A percentile compares a stretch with the other conserved stretches of the same genome.
Conservation (phyloP, 179 eudicot genomes). For the Spinacia oleracea region DNA sequence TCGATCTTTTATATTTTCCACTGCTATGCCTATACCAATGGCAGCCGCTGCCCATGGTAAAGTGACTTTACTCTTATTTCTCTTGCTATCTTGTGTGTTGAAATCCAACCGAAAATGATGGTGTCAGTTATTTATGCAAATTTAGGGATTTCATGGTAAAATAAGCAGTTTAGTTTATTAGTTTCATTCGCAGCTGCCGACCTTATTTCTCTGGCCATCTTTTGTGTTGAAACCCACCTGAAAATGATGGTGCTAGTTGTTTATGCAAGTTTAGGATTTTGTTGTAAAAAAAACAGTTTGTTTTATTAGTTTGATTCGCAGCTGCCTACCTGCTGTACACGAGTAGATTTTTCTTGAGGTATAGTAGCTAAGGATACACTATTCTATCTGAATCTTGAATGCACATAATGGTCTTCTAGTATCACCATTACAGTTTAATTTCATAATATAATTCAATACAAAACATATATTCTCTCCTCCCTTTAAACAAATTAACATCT, state of each 20-base stretch:
- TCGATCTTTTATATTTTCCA: constrained; percentile 93
- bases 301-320: background rate
- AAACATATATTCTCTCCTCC: background rate
- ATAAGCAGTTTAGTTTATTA: constrained; percentile 3
- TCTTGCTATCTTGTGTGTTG: background rate
- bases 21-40: constrained; percentile 82
- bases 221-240: background rate
- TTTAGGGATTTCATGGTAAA: background rate
- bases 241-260: background rate
- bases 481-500: background rate
- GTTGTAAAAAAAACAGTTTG: constrained; percentile 1
- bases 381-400: too few species aligned
- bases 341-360: background rate
- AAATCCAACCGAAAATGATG: background rate
- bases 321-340: background rate
- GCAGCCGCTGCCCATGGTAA: constrained; percentile 94
- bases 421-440: too few species aligned
- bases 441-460: too few species aligned
- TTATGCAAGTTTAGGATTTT: background rate
- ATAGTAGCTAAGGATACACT: background rate
- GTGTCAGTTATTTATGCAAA: background rate
- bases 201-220: background rate
- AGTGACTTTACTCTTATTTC: constrained; percentile 4
- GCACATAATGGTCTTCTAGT: too few species aligned
- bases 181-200: background rate